phyloP scores from a whole-genome alignment of 495 filamentous ascomycete genomes.

The Penicillium pancosmium region DNA sequence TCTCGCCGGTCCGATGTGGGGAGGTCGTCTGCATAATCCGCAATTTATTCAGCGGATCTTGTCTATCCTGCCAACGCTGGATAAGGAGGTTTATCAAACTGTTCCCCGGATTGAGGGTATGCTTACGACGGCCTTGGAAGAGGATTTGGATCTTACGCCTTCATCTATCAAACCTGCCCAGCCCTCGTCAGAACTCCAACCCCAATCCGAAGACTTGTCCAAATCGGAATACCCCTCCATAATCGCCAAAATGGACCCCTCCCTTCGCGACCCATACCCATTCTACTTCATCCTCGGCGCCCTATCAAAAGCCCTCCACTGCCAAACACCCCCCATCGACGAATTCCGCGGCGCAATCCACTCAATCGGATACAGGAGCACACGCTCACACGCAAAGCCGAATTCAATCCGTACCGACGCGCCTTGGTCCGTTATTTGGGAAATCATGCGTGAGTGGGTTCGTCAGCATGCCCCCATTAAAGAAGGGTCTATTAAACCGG shows the following conservation, averaged over 20 bases:
- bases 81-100: slow-evolving; percentile 72
- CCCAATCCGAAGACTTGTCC: neutral
- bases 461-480: slow-evolving; percentile 76
- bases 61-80: slow-evolving; percentile 60
- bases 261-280: slow-evolving; percentile 67
- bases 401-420: slow-evolving; percentile 92
- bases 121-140: slow-evolving; percentile 84
- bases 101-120: slow-evolving; percentile 83
- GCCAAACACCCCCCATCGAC: slow-evolving; percentile 69
- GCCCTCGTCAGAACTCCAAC: too few relatives aligned
- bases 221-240: slow-evolving; percentile 33
- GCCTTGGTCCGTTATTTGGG: slow-evolving; percentile 86
- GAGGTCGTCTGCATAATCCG: slow-evolving; percentile 80
- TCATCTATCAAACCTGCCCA: slow-evolving; percentile 7
- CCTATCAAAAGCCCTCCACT: slow-evolving; percentile 74
- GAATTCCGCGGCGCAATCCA: slow-evolving; percentile 78
- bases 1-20: slow-evolving; percentile 92
- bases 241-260: slow-evolving; percentile 52
- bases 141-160: slow-evolving; percentile 48
- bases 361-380: slow-evolving; percentile 76
- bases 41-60: slow-evolving; percentile 79
- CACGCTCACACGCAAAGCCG: slow-evolving; percentile 81
- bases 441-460: slow-evolving; percentile 90
- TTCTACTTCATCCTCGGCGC: slow-evolving; percentile 82
- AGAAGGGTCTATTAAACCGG: slow-evolving; percentile 63